Evolutionary conservation across 768 basidiomycete species (phyloP), one percentile per base, ranked within the genome.

Genomic region (Mycena sanguinolenta): DNA sequence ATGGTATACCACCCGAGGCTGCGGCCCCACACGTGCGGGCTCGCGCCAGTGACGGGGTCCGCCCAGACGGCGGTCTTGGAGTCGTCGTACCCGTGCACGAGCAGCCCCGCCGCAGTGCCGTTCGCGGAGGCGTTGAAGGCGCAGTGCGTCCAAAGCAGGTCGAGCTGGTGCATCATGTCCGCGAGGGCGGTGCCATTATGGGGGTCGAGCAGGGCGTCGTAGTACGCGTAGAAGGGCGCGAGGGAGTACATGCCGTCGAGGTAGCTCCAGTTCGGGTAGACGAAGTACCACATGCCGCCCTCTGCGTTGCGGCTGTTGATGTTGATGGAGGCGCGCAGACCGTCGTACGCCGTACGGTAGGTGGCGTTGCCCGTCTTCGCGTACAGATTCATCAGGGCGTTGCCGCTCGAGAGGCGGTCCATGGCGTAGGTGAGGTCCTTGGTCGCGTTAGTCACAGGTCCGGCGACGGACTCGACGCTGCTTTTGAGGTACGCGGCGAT

Each of bases 241-340:
- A 73, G 73, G 67, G 77, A 78, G 61, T 76, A 79, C 42, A 76
- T 74, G 10, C 77, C 76, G 63, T 77, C 76, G 25, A 78, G 73
- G 67, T 75, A 78, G 6, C 59, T 63, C 68, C 63, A 73, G 1
- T 68, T 27, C 3, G 60, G 65, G 61, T 70, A 72, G 3, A 67
- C 54, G 53, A 73, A 75, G 63, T 77, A 75, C 75, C 77, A 76
- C 25, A 74, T 55, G 19, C 70, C 70, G 23, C 72, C 77, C 65
- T 76, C 44, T 3, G 53, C 59, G 19, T 69, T 78, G n/a, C 77
- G 75, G 32, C 53, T 64, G 39, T 78, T 73, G 13, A 60, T 23
- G 38, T 72, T 57, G 19, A 78, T 44, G 30, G 77, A 77, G 36
- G 30, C 27, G 39, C 75, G 77, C 49, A 76, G 67, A 13, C 42